phyloP scores from a whole-genome alignment of 106 monocot species.

The Acorus gramineus region DNA sequence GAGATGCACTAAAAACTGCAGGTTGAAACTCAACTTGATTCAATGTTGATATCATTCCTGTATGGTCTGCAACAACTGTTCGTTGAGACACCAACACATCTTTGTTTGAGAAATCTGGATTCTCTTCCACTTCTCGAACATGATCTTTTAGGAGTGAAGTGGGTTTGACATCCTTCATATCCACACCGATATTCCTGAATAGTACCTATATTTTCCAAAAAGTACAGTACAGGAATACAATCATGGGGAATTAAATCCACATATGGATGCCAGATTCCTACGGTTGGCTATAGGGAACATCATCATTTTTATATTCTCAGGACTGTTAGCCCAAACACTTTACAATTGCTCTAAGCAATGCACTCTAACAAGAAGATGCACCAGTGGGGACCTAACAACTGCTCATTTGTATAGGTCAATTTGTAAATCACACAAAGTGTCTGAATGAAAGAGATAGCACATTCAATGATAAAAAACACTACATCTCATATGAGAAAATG shows the following conservation, averaged over 20 bases:
- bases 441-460: no score
- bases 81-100: slow-evolving; percentile 52
- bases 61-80: slow-evolving; percentile 44
- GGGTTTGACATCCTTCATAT: slow-evolving; percentile 91
- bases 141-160: slow-evolving; percentile 80
- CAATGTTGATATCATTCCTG: slow-evolving; percentile 30
- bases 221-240: not conserved
- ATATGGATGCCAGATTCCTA: no score
- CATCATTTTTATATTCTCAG: no score
- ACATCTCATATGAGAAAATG: not conserved
- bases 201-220: slow-evolving; percentile 42
- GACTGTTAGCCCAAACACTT: no score
- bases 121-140: slow-evolving; percentile 77
- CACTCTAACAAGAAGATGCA: no score
- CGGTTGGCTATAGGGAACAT: no score
- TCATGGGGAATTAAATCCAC: no score
- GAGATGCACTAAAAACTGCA: slow-evolving; percentile 46
- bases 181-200: slow-evolving; percentile 87
- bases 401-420: no score
- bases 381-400: no score
- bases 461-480: no score
- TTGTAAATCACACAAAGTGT: no score
- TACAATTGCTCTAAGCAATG: no score
- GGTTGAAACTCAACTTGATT: slow-evolving; percentile 57
- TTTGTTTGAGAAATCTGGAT: slow-evolving; percentile 96